Percentiles rank a stretch among this genome's conserved stretches.
phyloP scores from a whole-genome alignment of 2,329 filamentous ascomycete genomes.

The Leptosphaerulina australis region DNA sequence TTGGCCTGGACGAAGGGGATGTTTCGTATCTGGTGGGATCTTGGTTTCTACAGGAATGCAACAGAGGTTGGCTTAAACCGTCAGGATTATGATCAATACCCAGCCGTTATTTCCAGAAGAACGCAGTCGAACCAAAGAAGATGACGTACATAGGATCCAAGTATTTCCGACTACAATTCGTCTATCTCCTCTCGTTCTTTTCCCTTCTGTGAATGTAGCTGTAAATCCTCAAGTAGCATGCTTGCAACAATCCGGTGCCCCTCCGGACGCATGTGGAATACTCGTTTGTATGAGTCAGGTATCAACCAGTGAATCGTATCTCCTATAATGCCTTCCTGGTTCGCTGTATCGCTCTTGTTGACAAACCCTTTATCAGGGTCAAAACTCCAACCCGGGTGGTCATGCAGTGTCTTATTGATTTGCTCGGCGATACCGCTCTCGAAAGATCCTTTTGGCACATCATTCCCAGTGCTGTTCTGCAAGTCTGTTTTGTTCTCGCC shows the following conservation, averaged over 20 bases:
- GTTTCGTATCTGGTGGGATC: conserved; percentile 1
- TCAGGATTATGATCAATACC: too few relatives aligned
- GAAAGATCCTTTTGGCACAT: conserved; percentile 33
- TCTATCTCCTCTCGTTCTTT: not conserved
- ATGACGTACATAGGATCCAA: not conserved
- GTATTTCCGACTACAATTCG: conserved; percentile 10
- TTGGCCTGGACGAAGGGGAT: not conserved
- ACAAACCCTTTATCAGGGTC: conserved; percentile 34
- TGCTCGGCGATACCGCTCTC: conserved; percentile 33
- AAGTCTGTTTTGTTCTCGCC: conserved; percentile 31
- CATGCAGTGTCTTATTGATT: conserved; percentile 31
- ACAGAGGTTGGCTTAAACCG: too few relatives aligned
- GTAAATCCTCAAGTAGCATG: conserved; percentile 31
- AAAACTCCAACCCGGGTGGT: conserved; percentile 38
- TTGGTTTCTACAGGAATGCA: too few relatives aligned
- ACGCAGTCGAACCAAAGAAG: too few relatives aligned
- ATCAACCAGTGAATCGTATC: conserved; percentile 39
- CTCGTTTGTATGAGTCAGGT: conserved; percentile 40
- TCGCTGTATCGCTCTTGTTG: conserved; percentile 21
- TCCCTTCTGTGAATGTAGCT: not conserved
- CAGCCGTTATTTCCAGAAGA: too few relatives aligned
- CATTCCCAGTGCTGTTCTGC: conserved; percentile 27
- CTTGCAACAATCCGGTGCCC: conserved; percentile 35
- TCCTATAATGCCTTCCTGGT: conserved; percentile 21
- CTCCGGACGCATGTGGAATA: conserved; percentile 38